These are phyloP conservation scores for Boletales sp. DNA, from an alignment of 768 basidiomycete genomes.

Conservation along the genomic window DNA sequence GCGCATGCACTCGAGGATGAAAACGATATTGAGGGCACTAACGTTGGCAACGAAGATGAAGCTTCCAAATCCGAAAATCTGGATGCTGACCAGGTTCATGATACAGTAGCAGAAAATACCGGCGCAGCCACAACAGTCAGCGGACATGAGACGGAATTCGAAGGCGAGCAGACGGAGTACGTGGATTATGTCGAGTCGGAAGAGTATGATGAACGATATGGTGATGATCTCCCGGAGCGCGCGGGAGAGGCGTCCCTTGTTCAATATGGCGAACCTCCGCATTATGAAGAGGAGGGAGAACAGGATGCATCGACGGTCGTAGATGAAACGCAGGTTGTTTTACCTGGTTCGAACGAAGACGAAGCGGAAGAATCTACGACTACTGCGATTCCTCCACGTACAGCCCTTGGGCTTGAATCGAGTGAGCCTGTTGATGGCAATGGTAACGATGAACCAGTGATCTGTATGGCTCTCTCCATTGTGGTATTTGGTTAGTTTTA, in stretches of 20 bases:
- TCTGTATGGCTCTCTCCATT: too few relatives aligned
- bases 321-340: conserved; percentile 14
- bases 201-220: conserved; percentile 35
- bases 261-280: conserved; percentile 17
- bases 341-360: conserved; percentile 11
- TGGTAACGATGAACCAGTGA: too few relatives aligned
- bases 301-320: conserved; percentile 15
- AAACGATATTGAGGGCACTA: conserved; percentile 16
- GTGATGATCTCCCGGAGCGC: conserved; percentile 33
- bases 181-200: conserved; percentile 30
- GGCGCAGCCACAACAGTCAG: conserved; percentile 10
- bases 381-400: conserved; percentile 12
- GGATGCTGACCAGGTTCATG: conserved; percentile 31
- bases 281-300: conserved; percentile 24
- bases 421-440: not conserved
- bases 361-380: conserved; percentile 10
- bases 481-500: not conserved
- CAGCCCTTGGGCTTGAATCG: conserved; percentile 8
- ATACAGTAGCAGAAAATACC: conserved; percentile 17
- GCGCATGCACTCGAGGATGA: conserved; percentile 20
- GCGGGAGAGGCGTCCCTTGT: conserved; percentile 11
- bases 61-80: conserved; percentile 15
- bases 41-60: conserved; percentile 16
- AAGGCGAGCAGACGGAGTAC: conserved; percentile 34
- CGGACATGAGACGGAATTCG: conserved; percentile 14